Evolutionary conservation across 441 rosid species (phyloP), one percentile per base, ranked within the genome.

Genomic region (Rhodomyrtus psidioides): DNA sequence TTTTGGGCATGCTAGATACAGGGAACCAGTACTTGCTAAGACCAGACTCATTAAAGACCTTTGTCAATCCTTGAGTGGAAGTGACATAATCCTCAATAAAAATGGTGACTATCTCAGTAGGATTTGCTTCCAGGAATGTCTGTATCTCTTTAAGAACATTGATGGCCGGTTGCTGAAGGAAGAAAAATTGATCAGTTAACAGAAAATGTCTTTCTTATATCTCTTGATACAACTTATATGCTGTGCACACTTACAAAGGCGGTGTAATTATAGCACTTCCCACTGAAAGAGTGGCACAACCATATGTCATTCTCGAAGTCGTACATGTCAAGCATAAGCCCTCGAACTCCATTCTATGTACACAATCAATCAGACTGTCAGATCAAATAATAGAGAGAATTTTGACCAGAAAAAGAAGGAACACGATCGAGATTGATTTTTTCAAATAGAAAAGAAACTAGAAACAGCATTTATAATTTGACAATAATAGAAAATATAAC

Each of bases 11-110:
- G 82, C 90, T 93, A 28, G 98, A 91, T 23, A 93, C 84, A 2
- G 99, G 99, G 86, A 97, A 91, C 93, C 83, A 59, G 87, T 92
- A 97, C 82, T 92, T 91, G 84, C 88, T 95, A 56, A 96, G 90
- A 55, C 98, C 98, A 82, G 99, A 91, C 62, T 94, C 93, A 70
- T 94, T 91, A 86, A 97, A 96, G 86, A 97, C 95, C 92, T 93
- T 96, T 46, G 93, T 95, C 88, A 97, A 91, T 15, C 99, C 99
- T 26, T 88, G 87, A 17, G 95, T 86, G 79, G 99, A 89, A 81
- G 90, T 89, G 87, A 97, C 99, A 75, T 97, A 97, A 89, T 97
- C 99, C 92, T 97, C 99, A 1, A 97, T 93, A 82, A 97, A 95
- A 84, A 97, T 94, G 16, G 99, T 97, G 88, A 96, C 93, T 34